Percentiles rank a stretch among this genome's conserved stretches.
Conservation (phyloP, 106 monocot genomes). For the Xerophyta viscosa region DNA sequence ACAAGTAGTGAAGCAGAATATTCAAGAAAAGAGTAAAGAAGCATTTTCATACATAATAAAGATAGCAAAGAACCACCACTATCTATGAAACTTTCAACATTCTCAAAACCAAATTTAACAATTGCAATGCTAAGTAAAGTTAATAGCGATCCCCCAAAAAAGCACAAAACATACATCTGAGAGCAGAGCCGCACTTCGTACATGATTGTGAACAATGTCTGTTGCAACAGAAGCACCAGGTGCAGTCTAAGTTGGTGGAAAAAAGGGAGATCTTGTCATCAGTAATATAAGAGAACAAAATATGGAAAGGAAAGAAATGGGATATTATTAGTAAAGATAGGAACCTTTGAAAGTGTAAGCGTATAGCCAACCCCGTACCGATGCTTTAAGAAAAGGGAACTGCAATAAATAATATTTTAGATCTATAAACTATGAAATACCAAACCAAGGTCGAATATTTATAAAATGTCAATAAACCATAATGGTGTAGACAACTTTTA, state of each 20-base stretch:
- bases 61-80: too few species aligned
- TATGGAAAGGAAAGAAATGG: neutral
- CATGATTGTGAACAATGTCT: constrained; percentile 71
- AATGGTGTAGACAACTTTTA: too few species aligned
- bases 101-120: too few species aligned
- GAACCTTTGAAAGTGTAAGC: constrained; percentile 71
- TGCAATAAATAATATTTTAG: constrained; percentile 14
- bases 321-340: neutral
- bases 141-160: too few species aligned
- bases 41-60: too few species aligned
- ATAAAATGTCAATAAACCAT: too few species aligned
- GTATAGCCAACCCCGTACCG: constrained; percentile 90
- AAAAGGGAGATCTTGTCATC: neutral
- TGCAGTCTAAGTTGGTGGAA: constrained; percentile 32
- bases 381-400: constrained; percentile 84
- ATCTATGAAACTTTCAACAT: too few species aligned
- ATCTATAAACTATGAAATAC: neutral
- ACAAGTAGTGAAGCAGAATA: too few species aligned
- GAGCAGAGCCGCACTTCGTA: constrained; percentile 64
- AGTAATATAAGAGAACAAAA: constrained; percentile 2
- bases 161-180: constrained; percentile 58
- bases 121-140: too few species aligned
- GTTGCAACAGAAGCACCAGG: constrained; percentile 42
- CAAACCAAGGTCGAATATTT: neutral
- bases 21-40: too few species aligned